phyloP scores from a whole-genome alignment of 192 early-diverging fungal species.

The Coemansia sp. region DNA sequence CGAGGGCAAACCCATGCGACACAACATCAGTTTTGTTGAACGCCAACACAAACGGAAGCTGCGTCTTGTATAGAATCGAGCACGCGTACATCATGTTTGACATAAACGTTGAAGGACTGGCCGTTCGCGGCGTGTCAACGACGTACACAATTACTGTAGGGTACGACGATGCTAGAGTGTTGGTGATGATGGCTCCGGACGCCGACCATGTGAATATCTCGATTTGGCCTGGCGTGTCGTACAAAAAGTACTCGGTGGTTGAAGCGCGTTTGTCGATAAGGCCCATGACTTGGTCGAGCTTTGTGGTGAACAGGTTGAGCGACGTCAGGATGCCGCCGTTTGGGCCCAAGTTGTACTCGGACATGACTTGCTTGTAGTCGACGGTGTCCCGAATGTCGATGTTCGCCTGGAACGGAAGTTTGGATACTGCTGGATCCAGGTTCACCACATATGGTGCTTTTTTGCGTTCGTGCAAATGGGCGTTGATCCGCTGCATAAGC shows the following conservation, averaged over 20 bases:
- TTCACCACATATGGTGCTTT: constrained; percentile 88
- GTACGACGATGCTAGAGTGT: constrained; percentile 85
- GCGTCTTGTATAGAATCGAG: constrained; percentile 96
- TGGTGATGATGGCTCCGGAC: constrained; percentile 92
- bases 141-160: constrained; percentile 91
- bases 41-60: constrained; percentile 90
- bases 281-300: constrained; percentile 94
- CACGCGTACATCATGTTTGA: constrained; percentile 99
- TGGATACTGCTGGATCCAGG: constrained; percentile 87
- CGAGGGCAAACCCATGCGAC: constrained; percentile 81
- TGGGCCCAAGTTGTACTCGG: constrained; percentile 93
- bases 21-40: constrained; percentile 98
- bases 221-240: constrained; percentile 98
- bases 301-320: constrained; percentile 95
- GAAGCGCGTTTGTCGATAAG: constrained; percentile 78
- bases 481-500: constrained; percentile 93
- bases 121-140: constrained; percentile 93
- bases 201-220: constrained; percentile 99
- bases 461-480: constrained; percentile 74
- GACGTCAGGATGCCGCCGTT: constrained; percentile 96
- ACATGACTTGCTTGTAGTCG: constrained; percentile 99
- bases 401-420: constrained; percentile 90
- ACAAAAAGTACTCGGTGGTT: constrained; percentile 63
- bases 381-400: constrained; percentile 98
- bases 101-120: constrained; percentile 94